A percentile compares a stretch with the other conserved stretches of the same genome.
These are phyloP conservation scores for Blastobotrys persicus DNA, from an alignment of 1,139 yeast species.

Conservation along the genomic window DNA sequence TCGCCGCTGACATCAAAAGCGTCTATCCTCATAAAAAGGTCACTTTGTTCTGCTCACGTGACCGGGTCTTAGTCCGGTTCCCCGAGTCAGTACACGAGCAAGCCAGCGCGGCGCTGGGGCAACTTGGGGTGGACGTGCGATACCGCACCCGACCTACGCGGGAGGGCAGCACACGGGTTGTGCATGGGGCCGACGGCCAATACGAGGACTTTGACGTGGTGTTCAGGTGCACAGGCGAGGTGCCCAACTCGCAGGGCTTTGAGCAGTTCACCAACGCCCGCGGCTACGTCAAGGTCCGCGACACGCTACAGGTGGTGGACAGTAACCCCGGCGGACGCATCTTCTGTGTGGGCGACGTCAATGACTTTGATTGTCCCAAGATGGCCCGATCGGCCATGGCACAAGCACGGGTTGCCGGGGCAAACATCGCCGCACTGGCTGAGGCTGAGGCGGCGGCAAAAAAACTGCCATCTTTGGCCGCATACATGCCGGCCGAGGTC, in stretches of 20 bases:
- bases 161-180: constrained; percentile 3
- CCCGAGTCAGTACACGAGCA: constrained; percentile 16
- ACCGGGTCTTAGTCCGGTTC: constrained; percentile 20
- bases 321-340: constrained; percentile 14
- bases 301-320: constrained; percentile 21
- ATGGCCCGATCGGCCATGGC: constrained; percentile 23
- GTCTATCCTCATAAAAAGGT: constrained; percentile 24
- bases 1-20: constrained; percentile 29
- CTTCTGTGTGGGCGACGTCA: constrained; percentile 29
- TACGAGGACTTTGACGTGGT: constrained; percentile 19
- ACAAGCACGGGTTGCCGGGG: constrained; percentile 20
- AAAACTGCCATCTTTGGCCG: neutral
- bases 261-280: constrained; percentile 3
- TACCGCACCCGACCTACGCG: constrained; percentile 17
- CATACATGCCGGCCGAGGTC: constrained; percentile 17
- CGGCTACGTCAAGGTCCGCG: constrained; percentile 21
- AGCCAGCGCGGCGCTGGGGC: constrained; percentile 18
- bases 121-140: constrained; percentile 20
- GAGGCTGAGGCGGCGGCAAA: constrained; percentile 6
- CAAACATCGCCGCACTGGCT: constrained; percentile 17
- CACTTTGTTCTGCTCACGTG: constrained; percentile 19
- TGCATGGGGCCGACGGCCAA: constrained; percentile 11
- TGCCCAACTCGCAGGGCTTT: constrained; percentile 17
- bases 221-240: constrained; percentile 23
- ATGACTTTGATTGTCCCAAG: constrained; percentile 19